Conservation (phyloP, 352 stramenopile species). For the Phytophthora colocasiae region DNA sequence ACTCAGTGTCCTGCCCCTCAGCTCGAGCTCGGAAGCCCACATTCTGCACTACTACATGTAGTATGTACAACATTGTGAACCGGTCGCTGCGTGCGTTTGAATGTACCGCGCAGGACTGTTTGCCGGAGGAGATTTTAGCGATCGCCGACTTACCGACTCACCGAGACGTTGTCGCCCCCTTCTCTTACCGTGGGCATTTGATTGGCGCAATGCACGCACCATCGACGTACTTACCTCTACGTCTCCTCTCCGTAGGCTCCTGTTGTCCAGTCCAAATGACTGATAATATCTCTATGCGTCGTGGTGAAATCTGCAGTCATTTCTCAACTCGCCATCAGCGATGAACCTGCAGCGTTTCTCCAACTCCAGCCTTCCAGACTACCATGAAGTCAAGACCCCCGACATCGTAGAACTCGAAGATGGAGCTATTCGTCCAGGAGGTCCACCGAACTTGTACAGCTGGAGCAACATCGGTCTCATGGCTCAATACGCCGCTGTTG, state of each 20-base stretch:
- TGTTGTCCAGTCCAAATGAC: constrained; percentile 2
- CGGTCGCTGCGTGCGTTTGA: too few relatives aligned
- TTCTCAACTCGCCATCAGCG: constrained; percentile 13
- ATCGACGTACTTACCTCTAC: constrained; percentile 1
- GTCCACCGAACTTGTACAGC: constrained; percentile 35
- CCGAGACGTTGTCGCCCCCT: neutral
- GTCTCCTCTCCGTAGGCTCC: neutral
- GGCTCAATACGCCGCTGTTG: constrained; percentile 42
- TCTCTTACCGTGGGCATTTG: constrained; percentile 9
- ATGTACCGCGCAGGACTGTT: too few relatives aligned
- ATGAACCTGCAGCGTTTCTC: constrained; percentile 29
- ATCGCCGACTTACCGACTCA: neutral
- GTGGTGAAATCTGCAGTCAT: constrained; percentile 10
- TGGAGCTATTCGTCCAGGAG: constrained; percentile 41
- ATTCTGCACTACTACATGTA: too few relatives aligned
- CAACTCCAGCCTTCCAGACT: constrained; percentile 25
- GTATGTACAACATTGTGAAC: too few relatives aligned
- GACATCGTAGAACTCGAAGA: constrained; percentile 30
- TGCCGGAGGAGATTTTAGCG: too few relatives aligned
- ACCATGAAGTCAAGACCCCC: constrained; percentile 33
- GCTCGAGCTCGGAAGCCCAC: too few relatives aligned
- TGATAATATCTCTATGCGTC: neutral
- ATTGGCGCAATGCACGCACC: constrained; percentile 34
- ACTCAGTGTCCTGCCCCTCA: too few relatives aligned
- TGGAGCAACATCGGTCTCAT: constrained; percentile 37